phyloP scores from a whole-genome alignment of 1,284 basidiomycete species.

The Apiotrichum siamense region DNA sequence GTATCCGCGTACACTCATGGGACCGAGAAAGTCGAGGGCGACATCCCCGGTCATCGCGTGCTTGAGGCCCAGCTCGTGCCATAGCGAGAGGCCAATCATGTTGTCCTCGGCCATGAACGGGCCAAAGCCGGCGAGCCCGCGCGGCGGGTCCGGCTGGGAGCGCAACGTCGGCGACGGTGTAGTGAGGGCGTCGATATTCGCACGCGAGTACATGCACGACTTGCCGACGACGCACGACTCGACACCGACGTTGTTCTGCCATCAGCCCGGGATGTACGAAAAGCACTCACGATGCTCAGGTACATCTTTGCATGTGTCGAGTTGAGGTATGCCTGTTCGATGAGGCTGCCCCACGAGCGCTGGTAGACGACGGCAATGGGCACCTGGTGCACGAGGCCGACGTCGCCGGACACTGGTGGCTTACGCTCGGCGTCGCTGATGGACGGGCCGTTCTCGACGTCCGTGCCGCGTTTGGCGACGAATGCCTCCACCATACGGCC shows the following conservation, averaged over 20 bases:
- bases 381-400: constrained; percentile 92
- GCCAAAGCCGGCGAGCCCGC: constrained; percentile 67
- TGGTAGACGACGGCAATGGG: constrained; percentile 74
- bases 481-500: constrained; percentile 74
- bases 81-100: constrained; percentile 81
- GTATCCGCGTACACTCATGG: constrained; percentile 74
- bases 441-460: constrained; percentile 33
- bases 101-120: constrained; percentile 91
- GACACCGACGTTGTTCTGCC: constrained; percentile 58
- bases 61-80: constrained; percentile 80
- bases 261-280: not conserved
- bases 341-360: constrained; percentile 65
- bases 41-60: constrained; percentile 85
- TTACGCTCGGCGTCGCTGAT: constrained; percentile 23
- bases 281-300: constrained; percentile 64
- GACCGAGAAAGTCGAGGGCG: constrained; percentile 78
- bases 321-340: constrained; percentile 93
- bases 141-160: constrained; percentile 28
- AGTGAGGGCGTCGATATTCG: constrained; percentile 53
- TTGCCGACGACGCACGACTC: constrained; percentile 98
- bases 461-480: constrained; percentile 17
- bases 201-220: constrained; percentile 86
- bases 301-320: constrained; percentile 99
- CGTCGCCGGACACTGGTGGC: constrained; percentile 40
- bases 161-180: constrained; percentile 38